Evolutionary conservation across 1,284 basidiomycete species (phyloP), one percentile per base, ranked within the genome.

Genomic region (Schizophyllum amplum): DNA sequence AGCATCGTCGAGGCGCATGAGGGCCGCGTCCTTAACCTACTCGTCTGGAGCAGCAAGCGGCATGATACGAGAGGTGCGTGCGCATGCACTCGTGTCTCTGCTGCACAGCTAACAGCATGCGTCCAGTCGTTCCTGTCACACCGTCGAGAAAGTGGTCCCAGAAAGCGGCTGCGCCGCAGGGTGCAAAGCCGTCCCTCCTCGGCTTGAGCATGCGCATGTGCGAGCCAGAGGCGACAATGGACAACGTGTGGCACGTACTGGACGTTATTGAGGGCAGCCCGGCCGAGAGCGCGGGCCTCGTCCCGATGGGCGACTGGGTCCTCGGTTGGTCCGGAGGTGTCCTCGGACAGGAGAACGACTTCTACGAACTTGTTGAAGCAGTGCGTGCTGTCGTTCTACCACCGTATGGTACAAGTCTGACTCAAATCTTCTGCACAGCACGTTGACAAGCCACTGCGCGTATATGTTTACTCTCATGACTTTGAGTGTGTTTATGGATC

Each of bases 241-340:
- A 97, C 67, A 94, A 91, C 62, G 94, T 98, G 5, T 99, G 96
- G 95, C 96, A 99, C 71, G 94, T 99, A 51, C 77, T 99, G 54
- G 97, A 99, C 68, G 94, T 99, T 6, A 74, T 97, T 42, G 95
- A 98, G 71, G 94, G 94, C 20, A 94, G 90, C 60, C 97, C 97
- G 6, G 96, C 96, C 4, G 94, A 98, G 75, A 88, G 84, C 58
- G 76, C 76, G 4, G 76, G 76, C 9, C 71, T 78, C 24, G 76
- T 78, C 15, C 76, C 76, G 33, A 75, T 74, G 73, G 75, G 76
- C 46, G 76, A 94, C 72, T 94, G 89, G 79, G 86, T 94, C 58
- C 82, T 88, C 65, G 95, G 96, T 25, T 99, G 95, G 91, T 93
- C 94, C 11, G 95, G 95, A 13, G 96, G 96, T 4, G 88, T 92